These are phyloP conservation scores for Clarkia xantiana DNA, from an alignment of 345 rosid genomes.

Conservation along the genomic window DNA sequence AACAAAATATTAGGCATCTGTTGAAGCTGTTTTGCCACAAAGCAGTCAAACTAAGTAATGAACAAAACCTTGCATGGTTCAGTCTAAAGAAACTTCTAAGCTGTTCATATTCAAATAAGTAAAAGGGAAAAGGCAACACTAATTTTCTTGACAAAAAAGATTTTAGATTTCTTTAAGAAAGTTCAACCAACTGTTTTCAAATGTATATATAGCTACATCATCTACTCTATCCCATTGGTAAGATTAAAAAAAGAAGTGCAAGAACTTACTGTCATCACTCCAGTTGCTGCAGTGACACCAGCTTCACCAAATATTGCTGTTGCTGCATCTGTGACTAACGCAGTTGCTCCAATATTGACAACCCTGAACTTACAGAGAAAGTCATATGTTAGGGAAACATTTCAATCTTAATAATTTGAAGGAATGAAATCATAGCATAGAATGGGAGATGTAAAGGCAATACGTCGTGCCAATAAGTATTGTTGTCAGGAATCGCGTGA, in stretches of 20 bases:
- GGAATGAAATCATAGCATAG: constrained; percentile 8
- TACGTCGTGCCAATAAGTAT: constrained; percentile 99
- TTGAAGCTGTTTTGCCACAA: background rate
- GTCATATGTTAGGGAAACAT: constrained; percentile 18
- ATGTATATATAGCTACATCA: too few relatives aligned
- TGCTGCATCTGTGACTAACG: constrained; percentile 95
- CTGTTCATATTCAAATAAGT: too few relatives aligned
- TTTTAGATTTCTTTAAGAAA: too few relatives aligned
- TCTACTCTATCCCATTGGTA: too few relatives aligned
- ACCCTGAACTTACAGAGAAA: constrained; percentile 41
- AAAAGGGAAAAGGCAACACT: too few relatives aligned
- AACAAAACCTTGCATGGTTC: background rate
- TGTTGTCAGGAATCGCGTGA: constrained; percentile 93
- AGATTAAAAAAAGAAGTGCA: background rate
- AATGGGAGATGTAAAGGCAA: constrained; percentile 11
- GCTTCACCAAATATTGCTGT: constrained; percentile 99
- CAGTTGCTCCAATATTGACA: constrained; percentile 98
- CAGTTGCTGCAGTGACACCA: constrained; percentile 98
- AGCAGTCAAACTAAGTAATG: background rate
- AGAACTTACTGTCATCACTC: constrained; percentile 83
- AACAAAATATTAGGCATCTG: background rate
- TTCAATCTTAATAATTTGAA: constrained; percentile 14
- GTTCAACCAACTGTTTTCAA: too few relatives aligned
- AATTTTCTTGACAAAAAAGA: too few relatives aligned
- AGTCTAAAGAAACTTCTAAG: too few relatives aligned